Conservation (phyloP, 1,284 basidiomycete genomes). For the Grifola frondosa region DNA sequence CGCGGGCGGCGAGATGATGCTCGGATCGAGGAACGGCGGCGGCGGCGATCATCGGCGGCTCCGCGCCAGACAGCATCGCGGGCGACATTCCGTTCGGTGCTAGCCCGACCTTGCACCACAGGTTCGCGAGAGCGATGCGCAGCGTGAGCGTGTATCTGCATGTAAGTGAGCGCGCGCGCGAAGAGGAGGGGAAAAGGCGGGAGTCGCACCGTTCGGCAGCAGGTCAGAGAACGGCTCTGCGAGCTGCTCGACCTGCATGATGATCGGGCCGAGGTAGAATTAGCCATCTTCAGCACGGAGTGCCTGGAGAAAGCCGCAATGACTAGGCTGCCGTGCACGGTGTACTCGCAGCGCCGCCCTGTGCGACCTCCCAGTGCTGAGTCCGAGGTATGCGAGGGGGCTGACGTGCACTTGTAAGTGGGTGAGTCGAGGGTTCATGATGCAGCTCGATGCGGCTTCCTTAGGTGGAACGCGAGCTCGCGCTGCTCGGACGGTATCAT, state of each 20-base stretch:
- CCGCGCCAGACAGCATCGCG: constrained; percentile 37
- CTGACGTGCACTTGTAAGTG: constrained; percentile 82
- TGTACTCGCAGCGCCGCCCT: constrained; percentile 82
- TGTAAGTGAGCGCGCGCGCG: too few relatives aligned
- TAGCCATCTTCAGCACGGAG: constrained; percentile 90
- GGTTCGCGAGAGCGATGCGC: constrained; percentile 86
- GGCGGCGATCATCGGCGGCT: constrained; percentile 21
- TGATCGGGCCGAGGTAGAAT: constrained; percentile 75
- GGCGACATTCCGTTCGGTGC: constrained; percentile 51
- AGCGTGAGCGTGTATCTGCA: constrained; percentile 89
- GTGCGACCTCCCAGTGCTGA: constrained; percentile 14
- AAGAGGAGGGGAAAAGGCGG: too few relatives aligned
- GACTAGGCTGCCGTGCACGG: constrained; percentile 90
- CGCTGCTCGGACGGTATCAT: constrained; percentile 93
- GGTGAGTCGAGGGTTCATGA: constrained; percentile 77
- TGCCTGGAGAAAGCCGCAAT: constrained; percentile 90
- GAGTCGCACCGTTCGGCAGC: constrained; percentile 86
- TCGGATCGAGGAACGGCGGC: constrained; percentile 55
- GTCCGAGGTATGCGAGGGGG: too few relatives aligned
- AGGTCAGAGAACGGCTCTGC: constrained; percentile 82
- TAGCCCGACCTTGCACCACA: constrained; percentile 82
- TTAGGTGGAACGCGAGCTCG: constrained; percentile 91
- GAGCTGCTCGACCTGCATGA: constrained; percentile 79
- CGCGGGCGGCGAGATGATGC: constrained; percentile 53
- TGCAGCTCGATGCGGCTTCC: constrained; percentile 83